These are phyloP conservation scores for Porogramme epimiltina DNA, from an alignment of 1,284 basidiomycete species.

Conservation along the genomic window DNA sequence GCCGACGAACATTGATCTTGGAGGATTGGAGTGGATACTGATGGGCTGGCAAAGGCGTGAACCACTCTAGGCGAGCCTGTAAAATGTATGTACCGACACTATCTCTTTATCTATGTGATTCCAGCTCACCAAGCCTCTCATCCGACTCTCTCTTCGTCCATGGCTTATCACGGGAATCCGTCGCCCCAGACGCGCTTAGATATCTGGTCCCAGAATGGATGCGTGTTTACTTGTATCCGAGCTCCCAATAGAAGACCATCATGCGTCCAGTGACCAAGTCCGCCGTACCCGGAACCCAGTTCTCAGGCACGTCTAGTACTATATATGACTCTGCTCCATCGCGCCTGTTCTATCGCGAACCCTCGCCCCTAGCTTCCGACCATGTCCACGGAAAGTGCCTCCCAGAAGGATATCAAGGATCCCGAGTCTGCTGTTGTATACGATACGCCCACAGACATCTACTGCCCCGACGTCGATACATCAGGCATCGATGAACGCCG, in stretches of 20 bases:
- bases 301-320: not conserved
- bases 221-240: too few relatives aligned
- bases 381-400: constrained; percentile 20
- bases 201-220: not conserved
- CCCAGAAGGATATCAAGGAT: constrained; percentile 16
- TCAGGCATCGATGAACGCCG: constrained; percentile 60
- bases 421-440: constrained; percentile 16
- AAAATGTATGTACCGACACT: too few relatives aligned
- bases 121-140: too few relatives aligned
- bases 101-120: too few relatives aligned
- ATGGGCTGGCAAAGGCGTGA: too few relatives aligned
- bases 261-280: constrained; percentile 2
- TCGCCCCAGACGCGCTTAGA: constrained; percentile 7
- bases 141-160: constrained; percentile 1
- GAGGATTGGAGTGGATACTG: too few relatives aligned
- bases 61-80: too few relatives aligned
- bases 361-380: not conserved
- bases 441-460: constrained; percentile 31
- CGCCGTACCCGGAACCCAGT: not conserved
- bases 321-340: not conserved
- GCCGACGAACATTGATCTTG: too few relatives aligned
- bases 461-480: constrained; percentile 53
- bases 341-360: not conserved
- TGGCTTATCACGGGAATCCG: not conserved
- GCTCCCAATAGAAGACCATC: constrained; percentile 3